A percentile compares a stretch with the other conserved stretches of the same genome.
Evolutionary conservation across 495 filamentous ascomycete genomes (phyloP).

Genomic region (Aspergillus funiculosus): DNA sequence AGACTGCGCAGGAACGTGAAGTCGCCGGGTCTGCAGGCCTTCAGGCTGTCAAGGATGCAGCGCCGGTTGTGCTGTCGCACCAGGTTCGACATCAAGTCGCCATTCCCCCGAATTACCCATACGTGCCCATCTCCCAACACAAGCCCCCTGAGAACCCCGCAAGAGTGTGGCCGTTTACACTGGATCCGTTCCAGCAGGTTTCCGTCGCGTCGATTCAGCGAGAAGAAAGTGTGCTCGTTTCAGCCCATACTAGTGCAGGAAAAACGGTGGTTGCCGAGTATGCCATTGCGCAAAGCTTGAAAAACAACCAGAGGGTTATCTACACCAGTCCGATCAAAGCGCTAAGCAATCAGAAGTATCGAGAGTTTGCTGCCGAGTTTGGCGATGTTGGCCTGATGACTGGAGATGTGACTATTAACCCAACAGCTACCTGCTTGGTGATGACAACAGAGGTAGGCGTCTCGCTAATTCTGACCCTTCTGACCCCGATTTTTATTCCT

Average conservation of each 20-base stretch:
- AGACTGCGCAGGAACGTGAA: constrained; percentile 92
- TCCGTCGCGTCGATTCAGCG: constrained; percentile 90
- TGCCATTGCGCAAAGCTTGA: constrained; percentile 94
- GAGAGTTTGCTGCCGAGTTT: constrained; percentile 92
- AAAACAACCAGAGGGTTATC: constrained; percentile 95
- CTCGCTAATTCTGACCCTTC: neutral
- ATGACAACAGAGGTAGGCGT: constrained; percentile 87
- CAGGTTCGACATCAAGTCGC: constrained; percentile 98
- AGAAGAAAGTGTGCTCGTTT: constrained; percentile 92
- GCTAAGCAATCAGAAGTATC: constrained; percentile 95
- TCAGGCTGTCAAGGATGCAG: constrained; percentile 56
- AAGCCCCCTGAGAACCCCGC: constrained; percentile 79
- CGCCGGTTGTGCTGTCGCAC: constrained; percentile 77
- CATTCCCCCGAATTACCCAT: constrained; percentile 86
- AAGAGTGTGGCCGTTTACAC: constrained; percentile 74
- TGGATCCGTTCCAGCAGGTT: constrained; percentile 95
- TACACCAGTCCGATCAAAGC: constrained; percentile 99
- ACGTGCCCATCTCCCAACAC: constrained; percentile 87
- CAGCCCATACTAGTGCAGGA: constrained; percentile 93
- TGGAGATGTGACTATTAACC: constrained; percentile 98
- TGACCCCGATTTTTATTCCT: constrained; percentile 2
- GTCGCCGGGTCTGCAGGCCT: constrained; percentile 78
- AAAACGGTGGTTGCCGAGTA: constrained; percentile 98
- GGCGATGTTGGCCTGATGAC: constrained; percentile 98
- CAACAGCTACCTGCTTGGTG: constrained; percentile 92